Conservation (phyloP, 495 filamentous ascomycete genomes). For the Tuber indicum region DNA sequence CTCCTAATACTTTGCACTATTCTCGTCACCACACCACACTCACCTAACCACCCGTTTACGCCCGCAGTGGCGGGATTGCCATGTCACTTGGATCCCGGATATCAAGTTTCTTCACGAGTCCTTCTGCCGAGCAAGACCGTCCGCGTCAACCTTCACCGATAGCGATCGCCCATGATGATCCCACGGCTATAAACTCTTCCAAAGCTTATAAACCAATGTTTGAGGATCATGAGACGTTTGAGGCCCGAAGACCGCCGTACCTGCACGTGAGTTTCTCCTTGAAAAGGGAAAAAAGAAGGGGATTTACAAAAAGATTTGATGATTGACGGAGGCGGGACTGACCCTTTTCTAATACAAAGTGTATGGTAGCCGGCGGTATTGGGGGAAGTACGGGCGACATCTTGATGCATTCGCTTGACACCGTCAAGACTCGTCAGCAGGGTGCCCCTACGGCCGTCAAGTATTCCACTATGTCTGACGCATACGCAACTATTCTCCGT, state of each 20-base stretch:
- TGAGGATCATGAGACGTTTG: slow-evolving; percentile 35
- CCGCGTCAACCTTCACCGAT: slow-evolving; percentile 1
- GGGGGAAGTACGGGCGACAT: slow-evolving; percentile 92
- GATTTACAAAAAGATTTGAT: not conserved
- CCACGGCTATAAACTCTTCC: slow-evolving; percentile 15
- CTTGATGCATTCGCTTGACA: slow-evolving; percentile 98
- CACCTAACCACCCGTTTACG: slow-evolving; percentile 15
- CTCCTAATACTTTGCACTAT: not conserved
- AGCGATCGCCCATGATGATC: slow-evolving; percentile 26
- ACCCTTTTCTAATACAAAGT: slow-evolving; percentile 48
- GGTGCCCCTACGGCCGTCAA: slow-evolving; percentile 88
- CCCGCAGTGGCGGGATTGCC: slow-evolving; percentile 45
- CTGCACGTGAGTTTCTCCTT: slow-evolving; percentile 52
- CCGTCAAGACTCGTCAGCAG: slow-evolving; percentile 97
- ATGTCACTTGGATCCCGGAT: slow-evolving; percentile 50
- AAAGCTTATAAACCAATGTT: slow-evolving; percentile 36
- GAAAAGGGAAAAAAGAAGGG: not conserved
- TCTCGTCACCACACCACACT: not conserved
- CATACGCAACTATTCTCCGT: slow-evolving; percentile 84
- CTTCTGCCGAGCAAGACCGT: slow-evolving; percentile 30
- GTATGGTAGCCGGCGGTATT: slow-evolving; percentile 87
- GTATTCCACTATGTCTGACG: slow-evolving; percentile 79
- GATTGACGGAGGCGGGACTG: slow-evolving; percentile 6
- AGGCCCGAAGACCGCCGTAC: slow-evolving; percentile 53
- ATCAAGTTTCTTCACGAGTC: slow-evolving; percentile 46